phyloP scores from a whole-genome alignment of 1,284 basidiomycete genomes.

The Ganoderma sinense region DNA sequence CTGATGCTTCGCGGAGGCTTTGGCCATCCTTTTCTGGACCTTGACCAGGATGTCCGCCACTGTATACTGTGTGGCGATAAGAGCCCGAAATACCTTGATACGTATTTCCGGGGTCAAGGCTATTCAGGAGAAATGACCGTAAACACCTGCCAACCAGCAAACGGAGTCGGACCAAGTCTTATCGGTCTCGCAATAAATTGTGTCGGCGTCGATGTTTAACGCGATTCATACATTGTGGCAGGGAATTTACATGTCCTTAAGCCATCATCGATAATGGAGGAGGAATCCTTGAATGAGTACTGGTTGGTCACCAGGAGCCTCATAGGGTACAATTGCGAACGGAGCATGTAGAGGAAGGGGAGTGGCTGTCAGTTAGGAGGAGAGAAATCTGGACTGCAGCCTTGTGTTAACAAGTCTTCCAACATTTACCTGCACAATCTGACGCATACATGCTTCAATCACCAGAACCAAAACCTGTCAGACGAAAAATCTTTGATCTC shows the following conservation, averaged over 20 bases:
- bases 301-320: too few relatives aligned
- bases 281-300: too few relatives aligned
- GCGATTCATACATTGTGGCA: not conserved
- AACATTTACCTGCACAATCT: too few relatives aligned
- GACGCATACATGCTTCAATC: too few relatives aligned
- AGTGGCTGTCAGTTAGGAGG: too few relatives aligned
- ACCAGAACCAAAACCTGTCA: too few relatives aligned
- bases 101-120: not conserved
- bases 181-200: not conserved
- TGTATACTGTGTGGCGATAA: not conserved
- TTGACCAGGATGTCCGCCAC: not conserved
- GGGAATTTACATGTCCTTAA: too few relatives aligned
- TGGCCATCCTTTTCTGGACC: not conserved
- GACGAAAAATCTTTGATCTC: not conserved
- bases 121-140: not conserved
- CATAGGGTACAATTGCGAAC: too few relatives aligned
- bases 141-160: not conserved
- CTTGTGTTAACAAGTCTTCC: too few relatives aligned
- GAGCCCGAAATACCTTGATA: not conserved
- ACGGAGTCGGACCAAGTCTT: not conserved
- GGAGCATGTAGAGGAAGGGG: too few relatives aligned
- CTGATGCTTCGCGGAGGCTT: conserved; percentile 1
- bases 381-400: too few relatives aligned
- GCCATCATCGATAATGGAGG: too few relatives aligned
- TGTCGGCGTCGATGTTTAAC: not conserved